These are phyloP conservation scores for Nitzschia putrida DNA, from an alignment of 108 stramenopile species.

Conservation along the genomic window DNA sequence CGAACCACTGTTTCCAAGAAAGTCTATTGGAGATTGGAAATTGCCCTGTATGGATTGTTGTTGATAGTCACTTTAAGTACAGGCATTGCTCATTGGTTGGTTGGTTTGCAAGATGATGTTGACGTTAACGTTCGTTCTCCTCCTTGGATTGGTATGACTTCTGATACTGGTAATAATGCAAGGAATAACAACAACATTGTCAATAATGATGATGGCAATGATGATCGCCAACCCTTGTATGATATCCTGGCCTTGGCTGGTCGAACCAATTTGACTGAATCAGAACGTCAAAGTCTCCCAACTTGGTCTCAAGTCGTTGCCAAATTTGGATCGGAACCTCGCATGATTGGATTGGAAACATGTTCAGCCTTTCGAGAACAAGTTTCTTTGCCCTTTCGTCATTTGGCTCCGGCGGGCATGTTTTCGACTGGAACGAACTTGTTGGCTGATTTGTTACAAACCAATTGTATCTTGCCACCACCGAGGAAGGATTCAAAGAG, in stretches of 20 bases:
- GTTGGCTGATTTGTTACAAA: constrained; percentile 49
- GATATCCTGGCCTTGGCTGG: constrained; percentile 9
- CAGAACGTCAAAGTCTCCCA: constrained; percentile 22
- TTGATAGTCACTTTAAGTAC: no score
- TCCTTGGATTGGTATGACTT: no score
- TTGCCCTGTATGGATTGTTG: no score
- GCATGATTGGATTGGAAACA: constrained; percentile 55
- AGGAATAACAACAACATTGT: no score
- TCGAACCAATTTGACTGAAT: background rate
- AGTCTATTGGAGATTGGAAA: no score
- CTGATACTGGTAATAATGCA: no score
- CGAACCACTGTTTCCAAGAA: no score
- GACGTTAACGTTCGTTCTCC: no score
- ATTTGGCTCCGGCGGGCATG: constrained; percentile 64
- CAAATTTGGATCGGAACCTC: constrained; percentile 45
- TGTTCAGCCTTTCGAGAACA: constrained; percentile 52
- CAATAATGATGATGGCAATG: background rate
- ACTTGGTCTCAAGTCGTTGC: constrained; percentile 53
- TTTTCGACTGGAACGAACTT: constrained; percentile 91
- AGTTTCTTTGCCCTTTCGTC: constrained; percentile 22
- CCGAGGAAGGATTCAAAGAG: constrained; percentile 40
- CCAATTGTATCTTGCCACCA: constrained; percentile 63
- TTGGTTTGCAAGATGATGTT: no score
- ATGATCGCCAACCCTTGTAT: constrained; percentile 3
- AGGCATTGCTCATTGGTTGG: no score